phyloP scores from a whole-genome alignment of 2,329 filamentous ascomycete genomes.

The Atkinsonella texensis region DNA sequence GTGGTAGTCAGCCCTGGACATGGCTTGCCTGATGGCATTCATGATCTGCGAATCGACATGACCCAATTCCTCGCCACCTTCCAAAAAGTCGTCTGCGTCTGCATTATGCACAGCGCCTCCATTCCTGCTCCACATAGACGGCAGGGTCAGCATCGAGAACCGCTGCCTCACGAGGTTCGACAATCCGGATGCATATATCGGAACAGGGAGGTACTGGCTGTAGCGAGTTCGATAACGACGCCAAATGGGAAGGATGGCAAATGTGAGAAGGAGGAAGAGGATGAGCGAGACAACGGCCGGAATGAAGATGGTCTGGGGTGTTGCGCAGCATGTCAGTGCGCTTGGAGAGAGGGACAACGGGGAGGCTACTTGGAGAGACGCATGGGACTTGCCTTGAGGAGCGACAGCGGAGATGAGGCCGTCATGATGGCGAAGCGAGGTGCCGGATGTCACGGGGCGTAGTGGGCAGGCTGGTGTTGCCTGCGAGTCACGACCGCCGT shows the following conservation, averaged over 20 bases:
- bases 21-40: constrained; percentile 24
- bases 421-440: not conserved
- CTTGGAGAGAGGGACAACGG: not conserved
- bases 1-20: constrained; percentile 30
- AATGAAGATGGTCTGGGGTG: constrained; percentile 51
- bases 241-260: constrained; percentile 55
- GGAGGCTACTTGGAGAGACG: not conserved
- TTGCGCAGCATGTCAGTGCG: constrained; percentile 5
- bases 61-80: constrained; percentile 57
- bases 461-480: not conserved
- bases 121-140: constrained; percentile 36
- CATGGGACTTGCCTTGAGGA: constrained; percentile 21
- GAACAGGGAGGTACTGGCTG: constrained; percentile 60
- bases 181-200: constrained; percentile 41
- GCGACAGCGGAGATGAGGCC: constrained; percentile 12
- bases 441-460: not conserved
- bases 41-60: constrained; percentile 41
- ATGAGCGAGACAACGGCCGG: constrained; percentile 59
- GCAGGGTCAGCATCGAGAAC: constrained; percentile 20
- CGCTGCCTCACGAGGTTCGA: constrained; percentile 34
- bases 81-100: constrained; percentile 24
- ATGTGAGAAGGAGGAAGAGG: constrained; percentile 55
- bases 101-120: constrained; percentile 30
- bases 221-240: constrained; percentile 59
- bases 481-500: not conserved